Evolutionary conservation across 2,329 filamentous ascomycete species (phyloP).

Genomic region (Plectosphaerella plurivora): DNA sequence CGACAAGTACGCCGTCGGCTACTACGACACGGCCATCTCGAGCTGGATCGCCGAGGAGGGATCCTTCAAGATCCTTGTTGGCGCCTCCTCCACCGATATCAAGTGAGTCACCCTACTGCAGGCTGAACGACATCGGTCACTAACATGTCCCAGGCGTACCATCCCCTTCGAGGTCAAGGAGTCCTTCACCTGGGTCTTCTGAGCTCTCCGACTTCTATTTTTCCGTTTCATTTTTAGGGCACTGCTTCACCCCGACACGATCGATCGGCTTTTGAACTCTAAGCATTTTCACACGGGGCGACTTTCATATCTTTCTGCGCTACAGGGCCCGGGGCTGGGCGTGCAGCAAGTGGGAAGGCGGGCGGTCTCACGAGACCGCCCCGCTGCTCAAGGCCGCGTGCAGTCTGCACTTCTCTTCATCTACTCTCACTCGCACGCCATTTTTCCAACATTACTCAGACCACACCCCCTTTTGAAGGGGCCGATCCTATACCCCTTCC

Average conservation of each 20-base stretch:
- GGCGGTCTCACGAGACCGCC: not conserved
- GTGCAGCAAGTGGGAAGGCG: not conserved
- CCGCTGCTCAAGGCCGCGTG: not conserved
- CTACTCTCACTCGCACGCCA: not conserved
- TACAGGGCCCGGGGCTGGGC: not conserved
- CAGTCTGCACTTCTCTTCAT: not conserved
- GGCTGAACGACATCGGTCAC: constrained; percentile 1
- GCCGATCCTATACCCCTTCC: too few relatives aligned
- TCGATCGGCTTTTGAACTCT: not conserved
- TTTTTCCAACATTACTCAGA: not conserved
- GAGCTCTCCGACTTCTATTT: constrained; percentile 3
- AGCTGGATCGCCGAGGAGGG: constrained; percentile 66
- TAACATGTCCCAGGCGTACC: constrained; percentile 15
- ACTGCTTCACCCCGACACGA: not conserved
- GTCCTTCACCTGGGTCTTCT: constrained; percentile 64
- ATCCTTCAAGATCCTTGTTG: constrained; percentile 55
- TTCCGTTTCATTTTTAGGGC: not conserved
- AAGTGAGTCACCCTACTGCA: constrained; percentile 10
- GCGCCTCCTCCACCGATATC: constrained; percentile 59
- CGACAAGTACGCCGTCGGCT: constrained; percentile 50
- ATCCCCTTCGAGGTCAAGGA: constrained; percentile 54
- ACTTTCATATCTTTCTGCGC: not conserved
- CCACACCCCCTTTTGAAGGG: too few relatives aligned
- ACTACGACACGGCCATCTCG: constrained; percentile 55
- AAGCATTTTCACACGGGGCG: not conserved